Conservation (phyloP, 2,329 filamentous ascomycete species). For the Aspergillus felis region DNA sequence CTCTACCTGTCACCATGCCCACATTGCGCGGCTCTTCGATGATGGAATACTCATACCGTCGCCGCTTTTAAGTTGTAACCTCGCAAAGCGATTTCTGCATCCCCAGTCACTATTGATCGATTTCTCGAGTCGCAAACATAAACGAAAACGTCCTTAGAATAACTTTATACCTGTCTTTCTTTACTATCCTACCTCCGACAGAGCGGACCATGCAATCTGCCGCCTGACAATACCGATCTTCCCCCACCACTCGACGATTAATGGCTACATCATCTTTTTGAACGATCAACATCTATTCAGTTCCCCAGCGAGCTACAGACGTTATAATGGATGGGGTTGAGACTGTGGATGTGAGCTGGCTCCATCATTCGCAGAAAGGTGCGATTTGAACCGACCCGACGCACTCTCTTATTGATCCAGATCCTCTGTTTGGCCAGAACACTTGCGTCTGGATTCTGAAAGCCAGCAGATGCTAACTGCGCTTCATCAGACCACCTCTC, state of each 20-base stretch:
- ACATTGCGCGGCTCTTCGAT: constrained; percentile 13
- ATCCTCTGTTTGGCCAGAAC: neutral
- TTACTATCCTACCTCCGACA: neutral
- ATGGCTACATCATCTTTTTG: neutral
- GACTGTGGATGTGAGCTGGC: constrained; percentile 85
- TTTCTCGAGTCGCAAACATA: neutral
- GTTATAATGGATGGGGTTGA: constrained; percentile 71
- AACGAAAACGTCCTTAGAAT: neutral
- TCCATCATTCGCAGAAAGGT: constrained; percentile 82
- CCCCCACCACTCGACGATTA: neutral
- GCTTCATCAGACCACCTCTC: constrained; percentile 28
- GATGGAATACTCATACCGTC: constrained; percentile 12
- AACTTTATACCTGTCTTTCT: neutral
- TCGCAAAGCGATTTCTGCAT: neutral
- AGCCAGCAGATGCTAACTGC: constrained; percentile 8
- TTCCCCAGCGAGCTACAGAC: neutral
- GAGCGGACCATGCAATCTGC: neutral
- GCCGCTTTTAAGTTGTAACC: constrained; percentile 7
- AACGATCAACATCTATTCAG: neutral
- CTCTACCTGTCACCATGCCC: constrained; percentile 11
- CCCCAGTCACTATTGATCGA: neutral
- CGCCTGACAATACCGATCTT: neutral
- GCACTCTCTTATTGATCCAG: neutral
- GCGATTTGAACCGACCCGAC: constrained; percentile 31
- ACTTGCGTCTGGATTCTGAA: constrained; percentile 2